These are phyloP conservation scores for Malus hybrid DNA, from an alignment of 331 rosid genomes.

Conservation along the genomic window DNA sequence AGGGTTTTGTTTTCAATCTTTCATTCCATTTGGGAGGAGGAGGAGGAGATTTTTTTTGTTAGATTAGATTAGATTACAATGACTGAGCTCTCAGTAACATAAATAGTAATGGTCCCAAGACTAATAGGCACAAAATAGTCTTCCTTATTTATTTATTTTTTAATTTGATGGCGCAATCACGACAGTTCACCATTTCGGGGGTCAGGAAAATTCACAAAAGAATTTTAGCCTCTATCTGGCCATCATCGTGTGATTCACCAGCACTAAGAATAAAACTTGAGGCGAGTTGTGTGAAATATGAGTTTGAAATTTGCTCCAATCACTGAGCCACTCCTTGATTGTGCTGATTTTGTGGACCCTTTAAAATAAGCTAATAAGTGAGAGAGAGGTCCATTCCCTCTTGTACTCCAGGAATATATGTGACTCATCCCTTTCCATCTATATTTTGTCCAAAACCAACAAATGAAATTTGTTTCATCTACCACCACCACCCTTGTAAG, in stretches of 20 bases:
- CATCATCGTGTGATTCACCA: too few relatives aligned
- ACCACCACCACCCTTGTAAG: not conserved
- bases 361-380: not conserved
- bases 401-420: not conserved
- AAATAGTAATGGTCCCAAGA: conserved; percentile 32
- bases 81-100: conserved; percentile 30
- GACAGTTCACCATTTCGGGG: too few relatives aligned
- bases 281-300: too few relatives aligned
- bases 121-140: conserved; percentile 1
- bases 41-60: not conserved
- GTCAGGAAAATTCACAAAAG: too few relatives aligned
- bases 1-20: not conserved
- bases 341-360: conserved; percentile 68
- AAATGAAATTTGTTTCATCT: not conserved
- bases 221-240: too few relatives aligned
- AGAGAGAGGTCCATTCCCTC: not conserved
- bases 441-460: conserved; percentile 4
- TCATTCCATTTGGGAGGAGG: not conserved
- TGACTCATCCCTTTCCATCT: conserved; percentile 57
- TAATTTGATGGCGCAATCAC: not conserved
- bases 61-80: conserved; percentile 19
- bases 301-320: too few relatives aligned
- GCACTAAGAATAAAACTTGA: rapidly evolving
- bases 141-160: not conserved
- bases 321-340: not conserved